A percentile compares a stretch with the other conserved stretches of the same genome.
These are phyloP conservation scores for Litchi chinensis DNA, from an alignment of 345 rosid genomes.

Conservation along the genomic window DNA sequence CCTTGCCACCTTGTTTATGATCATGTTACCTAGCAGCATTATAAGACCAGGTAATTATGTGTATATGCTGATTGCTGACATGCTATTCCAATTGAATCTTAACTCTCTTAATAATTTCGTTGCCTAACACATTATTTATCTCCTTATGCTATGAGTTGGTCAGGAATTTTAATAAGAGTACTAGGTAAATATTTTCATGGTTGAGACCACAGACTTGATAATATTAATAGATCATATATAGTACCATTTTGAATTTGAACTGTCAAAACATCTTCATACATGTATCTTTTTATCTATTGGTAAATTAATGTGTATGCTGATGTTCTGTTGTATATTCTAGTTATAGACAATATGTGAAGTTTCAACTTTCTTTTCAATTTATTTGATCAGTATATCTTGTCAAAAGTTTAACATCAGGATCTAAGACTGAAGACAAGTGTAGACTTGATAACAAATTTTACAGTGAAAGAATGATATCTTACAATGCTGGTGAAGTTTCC, in stretches of 20 bases:
- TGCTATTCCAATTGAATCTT: neutral
- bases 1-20: constrained; percentile 74
- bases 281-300: neutral
- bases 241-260: neutral
- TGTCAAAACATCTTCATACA: neutral
- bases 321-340: neutral
- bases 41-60: constrained; percentile 76
- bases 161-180: neutral
- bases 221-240: neutral
- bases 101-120: too few relatives aligned
- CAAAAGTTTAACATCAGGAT: neutral
- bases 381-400: too few relatives aligned
- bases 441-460: too few relatives aligned
- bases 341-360: too few relatives aligned
- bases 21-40: constrained; percentile 73
- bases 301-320: neutral
- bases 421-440: neutral
- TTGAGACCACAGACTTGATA: neutral
- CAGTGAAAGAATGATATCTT: too few relatives aligned
- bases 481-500: too few relatives aligned
- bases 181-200: neutral
- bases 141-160: neutral
- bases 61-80: neutral
- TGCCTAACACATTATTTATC: neutral
- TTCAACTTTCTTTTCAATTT: too few relatives aligned